These are phyloP conservation scores for Gossypium trilobum DNA, from an alignment of 441 rosid species.

Conservation along the genomic window DNA sequence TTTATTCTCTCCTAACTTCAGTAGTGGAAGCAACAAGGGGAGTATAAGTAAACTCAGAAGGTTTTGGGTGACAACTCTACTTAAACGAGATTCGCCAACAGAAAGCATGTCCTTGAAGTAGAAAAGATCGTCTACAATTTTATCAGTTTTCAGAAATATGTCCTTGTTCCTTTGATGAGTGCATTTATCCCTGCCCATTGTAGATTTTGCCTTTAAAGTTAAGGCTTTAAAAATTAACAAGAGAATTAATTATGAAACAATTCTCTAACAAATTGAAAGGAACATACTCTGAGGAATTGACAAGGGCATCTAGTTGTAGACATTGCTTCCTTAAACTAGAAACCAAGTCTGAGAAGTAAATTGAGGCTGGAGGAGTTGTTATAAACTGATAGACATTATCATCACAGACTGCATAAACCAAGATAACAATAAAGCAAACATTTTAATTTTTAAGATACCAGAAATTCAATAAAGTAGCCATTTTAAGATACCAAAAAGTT, in stretches of 20 bases:
- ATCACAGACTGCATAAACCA: slow-evolving; percentile 54
- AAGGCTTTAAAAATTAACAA: slow-evolving; percentile 7
- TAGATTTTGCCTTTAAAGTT: slow-evolving; percentile 5
- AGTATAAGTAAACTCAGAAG: slow-evolving; percentile 42
- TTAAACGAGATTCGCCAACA: slow-evolving; percentile 39
- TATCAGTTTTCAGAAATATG: slow-evolving; percentile 41
- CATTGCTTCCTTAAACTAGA: slow-evolving; percentile 43
- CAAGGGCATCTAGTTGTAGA: slow-evolving; percentile 35
- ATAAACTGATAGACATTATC: slow-evolving; percentile 45
- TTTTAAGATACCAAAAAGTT: slow-evolving; percentile 20
- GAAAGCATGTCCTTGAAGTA: slow-evolving; percentile 56
- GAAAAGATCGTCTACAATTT: slow-evolving; percentile 57
- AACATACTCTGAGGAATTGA: slow-evolving; percentile 37
- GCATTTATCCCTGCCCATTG: slow-evolving; percentile 34
- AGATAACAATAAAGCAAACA: slow-evolving; percentile 12
- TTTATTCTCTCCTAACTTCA: slow-evolving; percentile 31
- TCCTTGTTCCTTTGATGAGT: slow-evolving; percentile 26
- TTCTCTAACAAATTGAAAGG: slow-evolving; percentile 14
- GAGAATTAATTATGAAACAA: slow-evolving; percentile 5
- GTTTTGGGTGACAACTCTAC: slow-evolving; percentile 37
- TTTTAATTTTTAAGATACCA: slow-evolving; percentile 24
- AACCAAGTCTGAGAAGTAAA: slow-evolving; percentile 54
- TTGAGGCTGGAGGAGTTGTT: slow-evolving; percentile 49
- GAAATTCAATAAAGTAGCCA: slow-evolving; percentile 6
- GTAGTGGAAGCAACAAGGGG: slow-evolving; percentile 44